Percentiles rank a stretch among this genome's conserved stretches.
These are phyloP conservation scores for Ceratobasidium sp. DNA, from an alignment of 1,284 basidiomycete genomes.

Conservation along the genomic window DNA sequence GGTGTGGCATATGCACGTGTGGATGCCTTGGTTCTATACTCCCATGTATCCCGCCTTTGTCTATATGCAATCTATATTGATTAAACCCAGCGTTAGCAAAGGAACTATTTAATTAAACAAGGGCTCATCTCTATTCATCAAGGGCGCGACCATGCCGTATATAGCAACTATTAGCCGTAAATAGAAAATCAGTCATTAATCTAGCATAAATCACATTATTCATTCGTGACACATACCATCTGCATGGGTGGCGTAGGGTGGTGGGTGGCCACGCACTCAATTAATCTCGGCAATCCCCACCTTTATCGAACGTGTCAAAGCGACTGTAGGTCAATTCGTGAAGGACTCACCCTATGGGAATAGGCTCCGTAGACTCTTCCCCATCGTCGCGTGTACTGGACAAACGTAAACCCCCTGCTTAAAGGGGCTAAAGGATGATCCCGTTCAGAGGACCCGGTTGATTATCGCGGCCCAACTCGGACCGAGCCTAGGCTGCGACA, in stretches of 20 bases:
- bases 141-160: not conserved
- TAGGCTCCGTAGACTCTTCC: conserved; percentile 5
- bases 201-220: not conserved
- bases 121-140: not conserved
- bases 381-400: not conserved
- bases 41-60: not conserved
- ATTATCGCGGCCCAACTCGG: not conserved
- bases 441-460: not conserved
- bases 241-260: conserved; percentile 2
- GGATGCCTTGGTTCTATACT: not conserved
- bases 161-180: not conserved
- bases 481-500: not conserved
- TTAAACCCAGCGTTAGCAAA: not conserved
- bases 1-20: not conserved
- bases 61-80: not conserved
- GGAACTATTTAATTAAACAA: not conserved
- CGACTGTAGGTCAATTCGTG: not conserved
- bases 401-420: not conserved
- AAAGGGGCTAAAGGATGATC: not conserved
- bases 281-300: not conserved
- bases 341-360: conserved; percentile 11
- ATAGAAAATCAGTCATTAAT: not conserved
- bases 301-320: not conserved
- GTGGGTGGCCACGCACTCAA: conserved; percentile 3
- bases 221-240: not conserved